A percentile compares a stretch with the other conserved stretches of the same genome.
Evolutionary conservation across 495 filamentous ascomycete species (phyloP).

Genomic region (Podospora pseudopauciseta): DNA sequence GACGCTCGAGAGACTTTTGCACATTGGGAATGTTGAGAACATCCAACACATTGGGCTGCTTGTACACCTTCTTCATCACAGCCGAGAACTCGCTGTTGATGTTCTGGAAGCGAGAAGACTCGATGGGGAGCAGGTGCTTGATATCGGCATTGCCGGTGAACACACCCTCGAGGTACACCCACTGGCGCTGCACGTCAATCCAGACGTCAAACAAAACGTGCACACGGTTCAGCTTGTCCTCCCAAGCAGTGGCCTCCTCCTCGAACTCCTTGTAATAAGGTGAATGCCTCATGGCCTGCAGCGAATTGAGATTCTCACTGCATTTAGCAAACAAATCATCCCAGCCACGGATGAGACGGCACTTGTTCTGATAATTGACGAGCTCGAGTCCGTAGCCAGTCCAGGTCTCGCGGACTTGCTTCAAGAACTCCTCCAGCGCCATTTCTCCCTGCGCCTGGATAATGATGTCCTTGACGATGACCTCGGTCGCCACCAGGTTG

Average conservation of each 20-base stretch:
- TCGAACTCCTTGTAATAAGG: conserved; percentile 99
- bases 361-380: conserved; percentile 96
- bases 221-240: conserved; percentile 95
- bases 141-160: conserved; percentile 99
- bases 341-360: conserved; percentile 93
- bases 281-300: conserved; percentile 98
- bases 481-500: conserved; percentile 79
- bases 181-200: conserved; percentile 99
- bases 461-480: conserved; percentile 85
- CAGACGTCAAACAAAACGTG: conserved; percentile 98
- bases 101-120: conserved; percentile 94
- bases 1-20: conserved; percentile 89
- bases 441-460: conserved; percentile 96
- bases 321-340: conserved; percentile 98
- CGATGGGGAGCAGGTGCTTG: conserved; percentile 93
- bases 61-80: conserved; percentile 98
- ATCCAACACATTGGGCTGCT: conserved; percentile 88
- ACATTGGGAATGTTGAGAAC: conserved; percentile 92
- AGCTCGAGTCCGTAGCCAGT: conserved; percentile 89
- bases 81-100: conserved; percentile 98
- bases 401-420: conserved; percentile 95
- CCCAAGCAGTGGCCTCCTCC: conserved; percentile 92
- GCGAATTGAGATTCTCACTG: conserved; percentile 92
- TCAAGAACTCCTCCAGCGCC: conserved; percentile 96
- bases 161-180: conserved; percentile 98